Conservation (phyloP, 371 early-diverging fungal genomes). For the Mucor lusitanicus region DNA sequence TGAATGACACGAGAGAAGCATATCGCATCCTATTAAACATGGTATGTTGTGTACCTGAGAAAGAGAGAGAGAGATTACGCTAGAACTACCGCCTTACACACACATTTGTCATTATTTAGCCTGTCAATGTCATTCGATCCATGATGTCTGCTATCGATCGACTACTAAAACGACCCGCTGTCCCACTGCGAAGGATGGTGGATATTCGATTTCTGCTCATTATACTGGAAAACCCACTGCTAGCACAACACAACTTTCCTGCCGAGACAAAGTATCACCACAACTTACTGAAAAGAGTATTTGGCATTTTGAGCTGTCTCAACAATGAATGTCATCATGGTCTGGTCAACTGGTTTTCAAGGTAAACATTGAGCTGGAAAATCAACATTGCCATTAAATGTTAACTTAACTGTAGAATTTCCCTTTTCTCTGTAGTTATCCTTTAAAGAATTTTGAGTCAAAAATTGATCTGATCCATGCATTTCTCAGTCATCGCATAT, state of each 20-base stretch:
- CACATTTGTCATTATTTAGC: conserved; percentile 27
- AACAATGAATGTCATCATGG: conserved; percentile 78
- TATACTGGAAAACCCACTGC: conserved; percentile 81
- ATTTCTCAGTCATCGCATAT: conserved; percentile 79
- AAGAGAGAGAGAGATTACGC: background rate
- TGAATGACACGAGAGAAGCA: conserved; percentile 70
- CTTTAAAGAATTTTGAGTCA: conserved; percentile 62
- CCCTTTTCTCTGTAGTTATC: conserved; percentile 44
- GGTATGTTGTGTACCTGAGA: conserved; percentile 41
- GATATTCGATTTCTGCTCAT: conserved; percentile 84
- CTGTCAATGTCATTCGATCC: conserved; percentile 61
- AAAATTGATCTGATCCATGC: conserved; percentile 79
- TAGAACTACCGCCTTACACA: background rate
- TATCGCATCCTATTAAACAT: conserved; percentile 68
- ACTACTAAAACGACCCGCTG: conserved; percentile 77
- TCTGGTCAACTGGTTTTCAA: conserved; percentile 78
- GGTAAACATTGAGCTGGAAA: conserved; percentile 29
- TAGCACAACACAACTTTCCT: conserved; percentile 64
- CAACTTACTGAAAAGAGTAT: conserved; percentile 67
- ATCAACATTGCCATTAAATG: background rate
- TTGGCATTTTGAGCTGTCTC: conserved; percentile 76
- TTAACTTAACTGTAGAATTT: conserved; percentile 8
- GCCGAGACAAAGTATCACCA: conserved; percentile 75
- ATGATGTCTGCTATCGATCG: conserved; percentile 81
- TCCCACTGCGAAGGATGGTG: conserved; percentile 50